Base-by-base conservation (phyloP, 495 filamentous ascomycete genomes). In the Neurospora discreta region DNA sequence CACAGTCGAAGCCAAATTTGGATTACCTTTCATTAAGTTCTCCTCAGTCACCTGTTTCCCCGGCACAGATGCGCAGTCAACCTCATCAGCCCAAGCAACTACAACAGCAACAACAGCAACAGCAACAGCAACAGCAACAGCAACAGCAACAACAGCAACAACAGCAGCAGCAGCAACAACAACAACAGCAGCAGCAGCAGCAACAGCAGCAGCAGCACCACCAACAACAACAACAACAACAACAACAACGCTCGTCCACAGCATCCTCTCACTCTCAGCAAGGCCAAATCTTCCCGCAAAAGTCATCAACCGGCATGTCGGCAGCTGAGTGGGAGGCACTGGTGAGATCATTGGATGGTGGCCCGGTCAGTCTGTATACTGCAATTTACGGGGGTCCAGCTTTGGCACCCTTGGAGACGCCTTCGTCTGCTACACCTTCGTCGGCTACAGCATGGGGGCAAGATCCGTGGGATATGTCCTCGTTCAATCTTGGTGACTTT, bases 281-380 rank as follows among this genome's bases (percentile, higher is more conserved):
- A 44, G 74, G 76, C 9, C 79, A 78, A 15, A 69, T 76, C n/a
- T 76, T 74, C 36, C 65, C 72, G 18, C 78, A 80, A 11, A 82
- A 83, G 68, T 76, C 70, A 4, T 68, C 73, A 33, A 38, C 36
- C 60, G 72, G 65, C 44, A 84, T 90, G 10, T 87, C 89, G 3
- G 80, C 89, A 70, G 84, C 88, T 1, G 92, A 94, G 73, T 95
- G 93, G 93, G 92, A 94, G 77, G 87, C 89, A 15, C 85, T 95
- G 1, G 83, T 94, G 20, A 89, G 90, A 46, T 89, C 89, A 42
- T 88, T 97, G 81, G 93, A 95, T 73, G 88, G 89, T 41, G 92
- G 90, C 5, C 88, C 88, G 75, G 88, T 89, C 18, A 94, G 93
- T 77, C 89, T 95, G 11, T 95, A 93, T 84, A 92, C 92, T 73